These are phyloP conservation scores for Jatropha curcas DNA, from an alignment of 345 rosid genomes.

Conservation along the genomic window DNA sequence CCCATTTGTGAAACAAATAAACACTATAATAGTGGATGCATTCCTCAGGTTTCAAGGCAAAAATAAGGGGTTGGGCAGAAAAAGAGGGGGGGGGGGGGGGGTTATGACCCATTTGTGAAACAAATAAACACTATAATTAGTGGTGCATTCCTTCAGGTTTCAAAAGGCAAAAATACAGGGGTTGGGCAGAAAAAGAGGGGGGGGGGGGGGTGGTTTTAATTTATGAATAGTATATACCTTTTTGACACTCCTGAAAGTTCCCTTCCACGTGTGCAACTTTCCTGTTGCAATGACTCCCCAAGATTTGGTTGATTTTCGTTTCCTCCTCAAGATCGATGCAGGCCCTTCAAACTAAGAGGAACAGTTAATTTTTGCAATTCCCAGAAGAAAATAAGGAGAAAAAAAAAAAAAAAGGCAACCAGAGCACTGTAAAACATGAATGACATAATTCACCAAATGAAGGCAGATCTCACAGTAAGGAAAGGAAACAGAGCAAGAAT, in stretches of 20 bases:
- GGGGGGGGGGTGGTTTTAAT: constrained; percentile 3
- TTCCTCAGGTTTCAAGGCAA: background rate
- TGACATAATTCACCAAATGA: background rate
- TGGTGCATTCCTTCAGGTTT: background rate
- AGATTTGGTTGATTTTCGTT: constrained; percentile 16
- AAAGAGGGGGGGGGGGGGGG: no score
- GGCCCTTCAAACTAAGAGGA: constrained; percentile 22
- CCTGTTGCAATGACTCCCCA: constrained; percentile 12
- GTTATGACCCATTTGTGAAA: background rate
- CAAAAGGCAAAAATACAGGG: background rate
- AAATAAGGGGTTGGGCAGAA: no score
- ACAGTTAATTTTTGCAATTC: constrained; percentile 18
- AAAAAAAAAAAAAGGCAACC: background rate
- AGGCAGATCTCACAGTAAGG: constrained; percentile 7
- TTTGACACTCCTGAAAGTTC: constrained; percentile 15
- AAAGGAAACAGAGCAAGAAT: background rate
- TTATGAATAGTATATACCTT: constrained; percentile 14
- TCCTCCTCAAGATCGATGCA: constrained; percentile 29
- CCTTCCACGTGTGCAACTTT: constrained; percentile 22
- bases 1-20: background rate
- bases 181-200: no score
- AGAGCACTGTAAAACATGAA: background rate
- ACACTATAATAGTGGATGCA: background rate
- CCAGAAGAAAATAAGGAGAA: constrained; percentile 8
- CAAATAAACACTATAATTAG: background rate